A percentile compares a stretch with the other conserved stretches of the same genome.
These are phyloP conservation scores for Xylariaceae sp. DNA, from an alignment of 2,329 filamentous ascomycete genomes.

Conservation along the genomic window DNA sequence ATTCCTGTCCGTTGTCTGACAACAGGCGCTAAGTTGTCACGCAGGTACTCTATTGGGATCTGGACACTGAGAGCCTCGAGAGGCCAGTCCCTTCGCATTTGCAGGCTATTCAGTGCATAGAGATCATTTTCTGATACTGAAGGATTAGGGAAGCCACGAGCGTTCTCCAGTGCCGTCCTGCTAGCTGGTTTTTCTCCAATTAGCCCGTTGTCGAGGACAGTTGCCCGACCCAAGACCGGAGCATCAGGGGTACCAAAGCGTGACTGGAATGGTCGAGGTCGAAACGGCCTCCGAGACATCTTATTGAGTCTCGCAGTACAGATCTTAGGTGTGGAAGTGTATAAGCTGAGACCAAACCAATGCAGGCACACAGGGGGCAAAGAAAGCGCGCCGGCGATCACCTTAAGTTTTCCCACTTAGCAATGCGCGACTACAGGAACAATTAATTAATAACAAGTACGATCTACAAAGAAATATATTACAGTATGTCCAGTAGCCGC, in stretches of 20 bases:
- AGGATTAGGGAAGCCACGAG: neutral
- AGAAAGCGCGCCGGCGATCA: neutral
- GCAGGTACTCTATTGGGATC: conserved; percentile 5
- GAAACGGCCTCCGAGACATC: conserved; percentile 3
- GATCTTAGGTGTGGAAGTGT: neutral
- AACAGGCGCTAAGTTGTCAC: conserved; percentile 6
- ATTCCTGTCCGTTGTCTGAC: neutral
- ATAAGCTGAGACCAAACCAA: neutral
- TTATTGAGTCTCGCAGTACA: neutral
- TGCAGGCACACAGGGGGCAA: neutral
- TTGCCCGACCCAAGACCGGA: conserved; percentile 11
- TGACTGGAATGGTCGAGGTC: neutral
- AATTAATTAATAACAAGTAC: too few species aligned
- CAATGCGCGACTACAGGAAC: too few species aligned
- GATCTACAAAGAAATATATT: too few species aligned
- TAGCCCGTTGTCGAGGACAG: conserved; percentile 25
- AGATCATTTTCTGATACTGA: conserved; percentile 8
- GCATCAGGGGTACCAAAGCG: neutral
- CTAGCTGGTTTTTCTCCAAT: conserved; percentile 13
- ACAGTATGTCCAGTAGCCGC: too few species aligned
- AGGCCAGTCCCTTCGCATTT: conserved; percentile 8
- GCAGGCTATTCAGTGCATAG: conserved; percentile 25
- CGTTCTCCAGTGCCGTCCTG: neutral
- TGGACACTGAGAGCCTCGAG: conserved; percentile 13
- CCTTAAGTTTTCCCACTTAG: neutral